phyloP scores from a whole-genome alignment of 2,329 filamentous ascomycete genomes.

The Juglanconis juglandina region DNA sequence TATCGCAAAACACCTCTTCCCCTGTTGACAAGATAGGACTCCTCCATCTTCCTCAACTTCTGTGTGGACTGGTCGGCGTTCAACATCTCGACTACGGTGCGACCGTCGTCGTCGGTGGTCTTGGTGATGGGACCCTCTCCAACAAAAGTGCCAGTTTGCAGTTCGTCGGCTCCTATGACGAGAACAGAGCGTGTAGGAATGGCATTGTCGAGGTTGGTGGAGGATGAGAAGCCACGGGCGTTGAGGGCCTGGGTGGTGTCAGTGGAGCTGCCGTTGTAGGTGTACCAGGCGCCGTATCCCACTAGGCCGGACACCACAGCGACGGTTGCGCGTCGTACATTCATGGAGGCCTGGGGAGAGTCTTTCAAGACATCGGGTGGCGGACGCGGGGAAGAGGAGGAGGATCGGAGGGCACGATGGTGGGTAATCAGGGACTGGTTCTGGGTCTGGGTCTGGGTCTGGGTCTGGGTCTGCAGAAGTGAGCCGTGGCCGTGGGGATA shows the following conservation, averaged over 20 bases:
- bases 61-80: constrained; percentile 89
- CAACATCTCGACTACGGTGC: constrained; percentile 91
- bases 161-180: constrained; percentile 83
- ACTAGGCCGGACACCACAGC: constrained; percentile 68
- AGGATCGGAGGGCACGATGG: constrained; percentile 19
- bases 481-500: constrained; percentile 22
- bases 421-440: constrained; percentile 14
- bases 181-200: constrained; percentile 65
- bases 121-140: constrained; percentile 87
- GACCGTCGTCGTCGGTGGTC: constrained; percentile 77
- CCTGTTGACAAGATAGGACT: constrained; percentile 85
- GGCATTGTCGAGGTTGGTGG: constrained; percentile 34
- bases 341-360: constrained; percentile 69
- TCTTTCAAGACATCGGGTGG: constrained; percentile 37
- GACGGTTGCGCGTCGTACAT: constrained; percentile 64
- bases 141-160: constrained; percentile 82
- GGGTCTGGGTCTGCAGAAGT: constrained; percentile 3
- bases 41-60: constrained; percentile 83
- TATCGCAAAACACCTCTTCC: constrained; percentile 92
- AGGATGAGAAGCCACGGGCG: constrained; percentile 39
- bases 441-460: constrained; percentile 10
- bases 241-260: constrained; percentile 34
- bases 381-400: constrained; percentile 26
- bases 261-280: constrained; percentile 50
- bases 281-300: constrained; percentile 75